Evolutionary conservation across 768 basidiomycete species (phyloP), one percentile per base, ranked within the genome.

Genomic region (Tylopilus rubrobrunneus): DNA sequence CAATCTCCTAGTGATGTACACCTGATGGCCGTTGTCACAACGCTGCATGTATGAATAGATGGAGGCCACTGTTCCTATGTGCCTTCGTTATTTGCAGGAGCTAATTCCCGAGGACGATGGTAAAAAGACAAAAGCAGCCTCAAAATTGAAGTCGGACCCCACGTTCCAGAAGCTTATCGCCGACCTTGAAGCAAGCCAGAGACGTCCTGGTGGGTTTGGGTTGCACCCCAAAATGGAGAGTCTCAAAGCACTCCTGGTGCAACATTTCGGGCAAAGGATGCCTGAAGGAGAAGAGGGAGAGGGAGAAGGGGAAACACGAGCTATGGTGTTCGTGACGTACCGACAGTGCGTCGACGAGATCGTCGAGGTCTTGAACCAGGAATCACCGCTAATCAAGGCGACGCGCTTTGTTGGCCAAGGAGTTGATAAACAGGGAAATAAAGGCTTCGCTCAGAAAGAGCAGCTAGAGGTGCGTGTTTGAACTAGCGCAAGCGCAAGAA

Each of bases 251-350:
- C 74, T 98, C 27, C 73, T 92, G 7, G 70, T 95, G 17, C 81
- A 90, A 42, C 89, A 97, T 69, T 97, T 98, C 64, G 68, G 68
- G 31, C 59, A 59, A 49, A 53, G 56, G 46, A 59, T 67, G 33
- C 80, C 78, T 4, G 73, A 81, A 52, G 77, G 78, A 7, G 71
- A 71, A n/a, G 77, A 67, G 12, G 65, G 45, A 10, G 48, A 51
- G 15, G 47, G 1, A 7, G 71, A 62, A 23, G 63, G 59, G 25
- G 67, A 62, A 44, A 92, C 92, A 2, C 80, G 86, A 56, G 90
- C 87, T 19, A 99, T 98, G 88, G 90, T 99, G 17, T 99, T 98
- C 66, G 87, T 88, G 49, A 86, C 89, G n/a, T 95, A 82, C 68
- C 77, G 97, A 52, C 85, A 89, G 49, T 90, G 86, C 34, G 92